Base-by-base conservation (phyloP, 768 basidiomycete genomes). In the Serendipita vermifera region DNA sequence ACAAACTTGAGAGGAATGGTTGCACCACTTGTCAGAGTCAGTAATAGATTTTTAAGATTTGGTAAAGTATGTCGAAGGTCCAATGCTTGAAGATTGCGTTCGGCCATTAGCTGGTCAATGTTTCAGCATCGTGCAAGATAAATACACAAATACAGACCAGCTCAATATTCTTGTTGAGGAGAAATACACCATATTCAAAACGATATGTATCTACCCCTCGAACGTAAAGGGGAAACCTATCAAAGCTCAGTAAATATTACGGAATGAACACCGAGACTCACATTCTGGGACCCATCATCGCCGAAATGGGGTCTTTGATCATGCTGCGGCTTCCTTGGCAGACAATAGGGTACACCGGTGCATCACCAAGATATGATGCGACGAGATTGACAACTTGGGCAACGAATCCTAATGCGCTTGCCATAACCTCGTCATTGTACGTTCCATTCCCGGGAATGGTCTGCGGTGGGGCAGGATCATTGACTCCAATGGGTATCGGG, bases 131-230 rank as follows among this genome's bases (percentile, higher is more conserved):
- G 55, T 31, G 31, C 38, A 29, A 5, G 62, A 38, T 32, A 33
- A 13, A 27, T 38, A 40, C 54, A 40, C 27, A 38, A 38, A 24
- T 24, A 60, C 76, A 59, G 61, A 93, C 92, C 78, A 92, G 75
- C 71, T 99, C 94, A 61, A 99, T 92, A 68, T 99, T 77, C 69
- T 98, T 99, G 72, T 99, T 99, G 31, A 98, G 74, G 38, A 99
- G 70, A 68, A 92, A 98, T 3, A 98, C 94, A 3, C 83, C 96
- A 71, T 98, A 99, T 68, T 98, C 94, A 64, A 94, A 99, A 24
- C 96, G 78, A 70, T 97, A 98, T 38, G 85, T 86, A 66, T 98
- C 96, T 57, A 97, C 93, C 3, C 93, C 92, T 70, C 80, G 87
- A 1, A 88, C 83, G 68, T 90, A 99, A 29, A 99, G 71, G 15